A percentile compares a stretch with the other conserved stretches of the same genome.
phyloP scores from a whole-genome alignment of 1,284 basidiomycete genomes.

The Phaffia rhodozyma region DNA sequence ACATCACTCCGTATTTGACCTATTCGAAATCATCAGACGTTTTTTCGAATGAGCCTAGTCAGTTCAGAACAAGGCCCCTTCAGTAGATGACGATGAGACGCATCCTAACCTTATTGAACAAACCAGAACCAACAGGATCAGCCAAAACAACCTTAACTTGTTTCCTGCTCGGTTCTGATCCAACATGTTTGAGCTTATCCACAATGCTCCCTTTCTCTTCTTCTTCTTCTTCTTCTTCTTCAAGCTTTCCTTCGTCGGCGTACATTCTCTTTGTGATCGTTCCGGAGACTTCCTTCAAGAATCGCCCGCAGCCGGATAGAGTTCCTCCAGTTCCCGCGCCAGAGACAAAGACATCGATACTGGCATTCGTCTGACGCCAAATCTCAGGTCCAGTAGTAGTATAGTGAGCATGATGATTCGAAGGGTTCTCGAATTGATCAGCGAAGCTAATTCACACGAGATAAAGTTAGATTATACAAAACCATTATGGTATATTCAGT shows the following conservation, averaged over 20 bases:
- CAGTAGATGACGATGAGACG: too few relatives aligned
- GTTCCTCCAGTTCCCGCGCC: constrained; percentile 96
- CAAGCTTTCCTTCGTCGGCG: constrained; percentile 34
- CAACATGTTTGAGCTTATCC: not conserved
- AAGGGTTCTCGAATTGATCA: constrained; percentile 72
- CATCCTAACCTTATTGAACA: constrained; percentile 70
- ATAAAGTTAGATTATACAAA: not conserved
- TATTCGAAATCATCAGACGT: constrained; percentile 26
- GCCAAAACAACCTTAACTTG: constrained; percentile 62
- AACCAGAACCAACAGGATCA: constrained; percentile 87
- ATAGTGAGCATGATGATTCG: constrained; percentile 83
- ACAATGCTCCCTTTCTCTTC: not conserved
- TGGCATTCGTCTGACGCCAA: constrained; percentile 79
- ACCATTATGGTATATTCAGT: too few relatives aligned
- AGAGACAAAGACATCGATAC: constrained; percentile 76
- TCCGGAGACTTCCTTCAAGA: constrained; percentile 43
- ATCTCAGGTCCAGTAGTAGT: constrained; percentile 89
- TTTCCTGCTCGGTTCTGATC: not conserved
- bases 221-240: constrained; percentile 39
- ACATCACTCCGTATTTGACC: constrained; percentile 91
- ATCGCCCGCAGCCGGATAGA: constrained; percentile 71
- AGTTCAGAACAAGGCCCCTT: too few relatives aligned
- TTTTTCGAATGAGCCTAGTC: not conserved
- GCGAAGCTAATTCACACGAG: constrained; percentile 49
- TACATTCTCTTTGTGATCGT: too few relatives aligned